Conservation (phyloP, 345 rosid species). For the Populus deltoides region DNA sequence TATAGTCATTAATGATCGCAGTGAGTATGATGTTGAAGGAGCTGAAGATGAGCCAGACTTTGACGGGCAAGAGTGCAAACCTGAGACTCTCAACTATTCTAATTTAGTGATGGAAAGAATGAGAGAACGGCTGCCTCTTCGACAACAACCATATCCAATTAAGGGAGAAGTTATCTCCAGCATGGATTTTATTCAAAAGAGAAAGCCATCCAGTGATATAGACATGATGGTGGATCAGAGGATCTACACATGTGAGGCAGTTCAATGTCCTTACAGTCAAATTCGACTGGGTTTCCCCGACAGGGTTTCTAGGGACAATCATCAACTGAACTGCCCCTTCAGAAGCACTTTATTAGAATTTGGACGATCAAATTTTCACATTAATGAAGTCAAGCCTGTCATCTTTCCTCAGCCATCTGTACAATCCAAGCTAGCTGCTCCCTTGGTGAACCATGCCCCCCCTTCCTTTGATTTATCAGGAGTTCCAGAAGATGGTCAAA, state of each 20-base stretch:
- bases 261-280: conserved; percentile 65
- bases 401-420: conserved; percentile 49
- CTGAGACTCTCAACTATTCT: conserved; percentile 41
- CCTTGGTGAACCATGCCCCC: conserved; percentile 30
- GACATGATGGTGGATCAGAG: conserved; percentile 47
- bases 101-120: conserved; percentile 38
- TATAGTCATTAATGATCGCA: conserved; percentile 49
- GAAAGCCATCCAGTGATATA: conserved; percentile 54
- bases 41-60: conserved; percentile 52
- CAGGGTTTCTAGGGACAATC: conserved; percentile 69
- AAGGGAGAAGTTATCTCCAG: conserved; percentile 55
- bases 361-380: conserved; percentile 55
- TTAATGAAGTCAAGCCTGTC: conserved; percentile 77
- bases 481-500: conserved; percentile 94
- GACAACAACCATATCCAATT: conserved; percentile 42
- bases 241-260: conserved; percentile 58
- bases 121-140: conserved; percentile 34
- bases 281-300: conserved; percentile 60
- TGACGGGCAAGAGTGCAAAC: conserved; percentile 57
- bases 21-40: conserved; percentile 79
- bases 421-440: conserved; percentile 49
- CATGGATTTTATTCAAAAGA: conserved; percentile 50
- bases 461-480: conserved; percentile 64
- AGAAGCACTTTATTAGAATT: conserved; percentile 46
- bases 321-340: conserved; percentile 64